Base-by-base conservation (phyloP, 2,329 filamentous ascomycete species). In the Aureobasidium sp. region DNA sequence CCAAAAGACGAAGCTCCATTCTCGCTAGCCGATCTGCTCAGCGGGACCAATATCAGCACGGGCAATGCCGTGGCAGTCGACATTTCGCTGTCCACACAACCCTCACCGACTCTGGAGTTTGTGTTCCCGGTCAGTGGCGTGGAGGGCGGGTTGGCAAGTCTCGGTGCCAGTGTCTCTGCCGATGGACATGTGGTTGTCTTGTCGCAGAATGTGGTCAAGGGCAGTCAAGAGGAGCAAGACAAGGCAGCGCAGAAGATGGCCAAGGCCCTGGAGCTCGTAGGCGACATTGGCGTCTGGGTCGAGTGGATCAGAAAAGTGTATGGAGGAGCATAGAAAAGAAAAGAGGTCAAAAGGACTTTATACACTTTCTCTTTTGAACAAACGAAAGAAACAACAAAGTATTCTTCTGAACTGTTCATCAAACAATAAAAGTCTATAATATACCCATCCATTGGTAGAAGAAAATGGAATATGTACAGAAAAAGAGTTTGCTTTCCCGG, bases 181-280 rank as follows among this genome's bases (percentile, higher is more conserved):
- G 85, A 87, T 62, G 87, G 82, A 5, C 76, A 81, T 15, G 78
- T 89, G 4, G 76, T 81, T 20, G 76, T 89, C 39, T 73, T 79
- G 3, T 79, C 82, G 27, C 83, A 88, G 67, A 87, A 62, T 65
- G 20, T 70, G 3, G 61, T 62, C 9, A 53, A 64, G 36, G 63
- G 53, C 53, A 59, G 45, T 39, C 48, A 56, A 9, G 62, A 61
- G 52, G 64, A 63, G 12, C 68, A 64, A 14, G 63, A 65, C 52
- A 64, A 65, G 58, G 68, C 64, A 20, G 64, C 64, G 7, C 74
- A 70, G 64, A 73, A 73, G 66, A 47, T 82, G 61, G 77, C 70
- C 1, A 73, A 68, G 62, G 80, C 77, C 60, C 63, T 83, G 62
- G 79, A 80, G 56, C 65, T 79, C 4, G 75, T 71, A 62, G 79